Base-by-base conservation (phyloP, 495 filamentous ascomycete species). In the Tuber calosporum region DNA sequence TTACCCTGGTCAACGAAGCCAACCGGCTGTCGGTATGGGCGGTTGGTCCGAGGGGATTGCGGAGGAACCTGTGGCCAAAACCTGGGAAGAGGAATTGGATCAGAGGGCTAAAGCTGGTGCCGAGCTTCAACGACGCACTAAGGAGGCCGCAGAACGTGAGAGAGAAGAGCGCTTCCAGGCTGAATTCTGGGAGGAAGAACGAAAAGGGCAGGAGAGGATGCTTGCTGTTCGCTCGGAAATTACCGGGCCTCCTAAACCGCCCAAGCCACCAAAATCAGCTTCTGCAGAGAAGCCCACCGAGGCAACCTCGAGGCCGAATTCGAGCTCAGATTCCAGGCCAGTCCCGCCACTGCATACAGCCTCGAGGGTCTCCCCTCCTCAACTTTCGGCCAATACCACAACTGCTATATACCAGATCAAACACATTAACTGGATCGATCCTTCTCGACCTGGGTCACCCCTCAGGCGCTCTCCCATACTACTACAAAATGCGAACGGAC, bases 401-500 rank as follows among this genome's bases (percentile, higher is more conserved):
- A 76, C 72, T 4, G 80, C 79, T 36, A 79, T 79, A n/a, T 82
- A 82, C 73, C 74, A 79, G 58, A 82, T 82, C 43, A 82, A 82
- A 67, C 80, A 82, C 66, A 76, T 81, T 17, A 76, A 73, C 40
- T 80, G 78, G 78, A 42, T 62, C 2, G 68, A 73, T 11, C 78
- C 78, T 19, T 43, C 67, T 37, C 30, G 53, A 48, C 41, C 67
- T 30, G 67, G 41, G 45, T 53, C 36, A 15, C 26, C 84, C 83
- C 80, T 88, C 42, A 83, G 87, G 17, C 83, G 85, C 39, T 90
- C 93, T 3, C 93, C 95, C 1, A 90, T 97, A 45, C 85, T 99
- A 37, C 88, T 94, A 4, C 94, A 99, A 79, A 97, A 97, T 74
- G 88, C 89, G 67, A 97, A 99, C 80, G 94, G 94, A 1, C 95